Evolutionary conservation across 371 early-diverging fungal species (phyloP).

Genomic region (Spraguea lophii): DNA sequence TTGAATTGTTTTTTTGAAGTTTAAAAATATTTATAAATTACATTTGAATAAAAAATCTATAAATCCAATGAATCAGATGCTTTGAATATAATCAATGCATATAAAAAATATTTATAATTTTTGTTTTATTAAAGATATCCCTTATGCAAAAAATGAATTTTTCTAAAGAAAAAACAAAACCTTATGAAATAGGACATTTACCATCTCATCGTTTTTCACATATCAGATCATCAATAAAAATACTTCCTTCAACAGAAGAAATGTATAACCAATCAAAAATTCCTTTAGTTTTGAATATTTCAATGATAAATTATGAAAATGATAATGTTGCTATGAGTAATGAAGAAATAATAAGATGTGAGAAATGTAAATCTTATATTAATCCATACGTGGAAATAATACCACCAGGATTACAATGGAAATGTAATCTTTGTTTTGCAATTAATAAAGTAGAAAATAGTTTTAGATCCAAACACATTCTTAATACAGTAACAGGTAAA

Average conservation of each 20-base stretch:
- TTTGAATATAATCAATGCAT: too few relatives aligned
- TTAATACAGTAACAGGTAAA: conserved; percentile 2
- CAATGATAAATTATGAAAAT: conserved; percentile 13
- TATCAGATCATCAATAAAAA: not conserved
- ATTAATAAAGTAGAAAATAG: conserved; percentile 30
- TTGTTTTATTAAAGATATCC: too few relatives aligned
- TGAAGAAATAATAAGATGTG: conserved; percentile 30
- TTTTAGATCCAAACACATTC: conserved; percentile 20
- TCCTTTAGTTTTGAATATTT: conserved; percentile 32
- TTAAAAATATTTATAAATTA: too few relatives aligned
- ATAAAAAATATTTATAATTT: too few relatives aligned
- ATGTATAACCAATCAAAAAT: conserved; percentile 30
- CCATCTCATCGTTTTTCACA: not conserved
- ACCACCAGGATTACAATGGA: conserved; percentile 45
- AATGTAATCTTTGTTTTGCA: conserved; percentile 40
- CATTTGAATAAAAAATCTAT: too few relatives aligned
- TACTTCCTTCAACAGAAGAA: too few relatives aligned
- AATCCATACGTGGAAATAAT: conserved; percentile 45
- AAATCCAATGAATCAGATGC: too few relatives aligned
- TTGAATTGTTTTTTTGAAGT: too few relatives aligned
- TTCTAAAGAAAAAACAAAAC: not conserved
- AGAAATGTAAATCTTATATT: conserved; percentile 41
- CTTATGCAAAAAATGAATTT: too few relatives aligned
- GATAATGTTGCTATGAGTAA: conserved; percentile 11
- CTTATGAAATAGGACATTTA: not conserved